Evolutionary conservation across 352 stramenopile species (phyloP).

Genomic region (Phytophthora podocarpi): DNA sequence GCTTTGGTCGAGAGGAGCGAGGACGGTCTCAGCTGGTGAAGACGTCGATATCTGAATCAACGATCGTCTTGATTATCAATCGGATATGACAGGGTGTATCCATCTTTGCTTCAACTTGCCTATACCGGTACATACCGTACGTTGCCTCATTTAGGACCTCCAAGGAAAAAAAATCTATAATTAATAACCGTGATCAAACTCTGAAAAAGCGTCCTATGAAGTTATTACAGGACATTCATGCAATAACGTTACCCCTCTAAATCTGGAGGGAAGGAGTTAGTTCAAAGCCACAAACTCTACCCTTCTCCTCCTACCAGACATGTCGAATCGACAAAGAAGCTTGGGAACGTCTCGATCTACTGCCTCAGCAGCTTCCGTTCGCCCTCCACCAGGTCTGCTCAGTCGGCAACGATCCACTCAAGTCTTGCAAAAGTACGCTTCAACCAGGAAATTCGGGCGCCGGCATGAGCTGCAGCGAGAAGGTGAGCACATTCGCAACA

Average conservation of each 20-base stretch:
- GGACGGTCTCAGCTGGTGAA: no score
- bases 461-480: constrained; percentile 47
- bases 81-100: constrained; percentile 21
- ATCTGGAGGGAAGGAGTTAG: no score
- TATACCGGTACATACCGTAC: no score
- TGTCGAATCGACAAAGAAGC: constrained; percentile 9
- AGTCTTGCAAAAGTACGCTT: constrained; percentile 38
- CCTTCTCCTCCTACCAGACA: no score
- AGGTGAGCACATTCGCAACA: constrained; percentile 28
- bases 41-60: constrained; percentile 4
- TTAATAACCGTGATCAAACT: no score
- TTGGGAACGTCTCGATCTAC: background rate
- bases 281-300: no score
- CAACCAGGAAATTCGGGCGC: constrained; percentile 40
- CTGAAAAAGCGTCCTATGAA: no score
- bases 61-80: constrained; percentile 23
- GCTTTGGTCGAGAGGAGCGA: no score
- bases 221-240: no score
- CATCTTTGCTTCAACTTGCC: constrained; percentile 16
- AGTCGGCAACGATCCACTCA: constrained; percentile 14
- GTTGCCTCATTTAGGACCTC: no score
- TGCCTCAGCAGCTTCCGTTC: background rate
- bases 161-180: no score
- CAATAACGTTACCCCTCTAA: no score
- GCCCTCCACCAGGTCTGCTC: background rate